phyloP scores from a whole-genome alignment of 139 green algal genomes.

The Tetratostichococcus sp. region DNA sequence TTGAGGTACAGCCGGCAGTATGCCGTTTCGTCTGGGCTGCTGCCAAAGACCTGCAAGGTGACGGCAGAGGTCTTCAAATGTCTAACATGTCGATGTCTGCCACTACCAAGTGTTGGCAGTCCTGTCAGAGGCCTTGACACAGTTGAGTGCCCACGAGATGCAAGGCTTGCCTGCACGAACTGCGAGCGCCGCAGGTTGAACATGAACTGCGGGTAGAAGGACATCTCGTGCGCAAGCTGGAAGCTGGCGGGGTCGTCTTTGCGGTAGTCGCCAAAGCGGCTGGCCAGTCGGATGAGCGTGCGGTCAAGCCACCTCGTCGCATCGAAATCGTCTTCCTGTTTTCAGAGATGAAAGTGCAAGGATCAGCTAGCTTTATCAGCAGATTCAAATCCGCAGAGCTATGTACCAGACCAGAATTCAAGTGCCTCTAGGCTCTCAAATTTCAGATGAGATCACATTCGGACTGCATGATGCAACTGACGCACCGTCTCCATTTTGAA shows the following conservation, averaged over 20 bases:
- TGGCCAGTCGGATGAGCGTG: constrained; percentile 68
- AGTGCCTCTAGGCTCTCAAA: too few relatives aligned
- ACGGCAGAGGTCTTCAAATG: too few relatives aligned
- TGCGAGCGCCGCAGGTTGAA: constrained; percentile 95
- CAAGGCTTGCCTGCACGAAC: constrained; percentile 78
- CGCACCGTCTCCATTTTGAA: constrained; percentile 78
- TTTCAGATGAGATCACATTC: too few relatives aligned
- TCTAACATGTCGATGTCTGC: neutral
- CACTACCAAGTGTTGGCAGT: too few relatives aligned
- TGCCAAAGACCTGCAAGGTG: constrained; percentile 80
- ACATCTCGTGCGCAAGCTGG: constrained; percentile 76
- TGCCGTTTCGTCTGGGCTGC: constrained; percentile 94
- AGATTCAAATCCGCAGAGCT: too few relatives aligned
- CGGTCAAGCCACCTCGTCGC: constrained; percentile 68
- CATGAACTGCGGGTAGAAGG: constrained; percentile 98
- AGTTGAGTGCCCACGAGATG: constrained; percentile 93
- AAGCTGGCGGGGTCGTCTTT: constrained; percentile 94
- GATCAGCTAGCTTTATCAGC: too few relatives aligned
- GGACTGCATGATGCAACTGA: too few relatives aligned
- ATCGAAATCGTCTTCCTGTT: constrained; percentile 96
- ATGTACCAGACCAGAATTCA: too few relatives aligned
- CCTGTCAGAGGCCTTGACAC: too few relatives aligned
- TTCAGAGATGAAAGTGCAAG: too few relatives aligned
- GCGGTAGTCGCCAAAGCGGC: constrained; percentile 64
- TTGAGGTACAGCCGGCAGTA: constrained; percentile 87